Evolutionary conservation across 1,284 basidiomycete species (phyloP), one percentile per base, ranked within the genome.

Genomic region (Anthracocystis panici-leucophaei): DNA sequence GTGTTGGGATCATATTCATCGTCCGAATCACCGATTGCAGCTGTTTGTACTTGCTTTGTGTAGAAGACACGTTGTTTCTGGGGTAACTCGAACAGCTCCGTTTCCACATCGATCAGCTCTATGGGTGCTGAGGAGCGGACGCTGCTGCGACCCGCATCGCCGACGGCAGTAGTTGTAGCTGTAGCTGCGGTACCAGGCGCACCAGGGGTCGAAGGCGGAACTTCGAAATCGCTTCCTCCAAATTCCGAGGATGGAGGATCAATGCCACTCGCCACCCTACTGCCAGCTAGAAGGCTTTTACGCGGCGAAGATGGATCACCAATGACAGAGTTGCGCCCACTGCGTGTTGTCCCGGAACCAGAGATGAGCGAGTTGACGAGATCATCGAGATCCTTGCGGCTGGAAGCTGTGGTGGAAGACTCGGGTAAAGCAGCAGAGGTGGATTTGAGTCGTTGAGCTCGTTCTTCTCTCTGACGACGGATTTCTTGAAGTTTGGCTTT

Each of bases 71-170:
- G 90, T 85, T 93, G 92, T 91, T 93, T 77, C 35, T 54, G 90
- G 0, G 94, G 93, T n/a, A 95, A 86, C 80, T 95, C 93, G 79
- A 93, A 95, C 12, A 95, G 87, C 82, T 95, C 94, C 77, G 93
- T 76, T 29, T 70, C 58, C 14, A 93, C 89, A 78, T 95, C 92
- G 65, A 95, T 89, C 41, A 93, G 88, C 81, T 94, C 92, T n/a
- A 90, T 89, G 40, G 90, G 86, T 25, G 40, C 46, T 7, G 53
- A 49, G 5, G 53, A 49, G 6, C 45, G 41, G 5, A 44, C 29
- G 31, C 41, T 40, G 35, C 35, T 12, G 12, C 4, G 4, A 11
- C 35, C 57, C 0, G 2, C 29, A 20, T 57, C 58, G 10, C 57
- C 55, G 2, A 48, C 45, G 4, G 58, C 66, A 16, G 53, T 61